Evolutionary conservation across 176 grass and related monocot genomes (phyloP), one percentile per base, ranked within the genome.

Genomic region (Bothriochloa decipiens): DNA sequence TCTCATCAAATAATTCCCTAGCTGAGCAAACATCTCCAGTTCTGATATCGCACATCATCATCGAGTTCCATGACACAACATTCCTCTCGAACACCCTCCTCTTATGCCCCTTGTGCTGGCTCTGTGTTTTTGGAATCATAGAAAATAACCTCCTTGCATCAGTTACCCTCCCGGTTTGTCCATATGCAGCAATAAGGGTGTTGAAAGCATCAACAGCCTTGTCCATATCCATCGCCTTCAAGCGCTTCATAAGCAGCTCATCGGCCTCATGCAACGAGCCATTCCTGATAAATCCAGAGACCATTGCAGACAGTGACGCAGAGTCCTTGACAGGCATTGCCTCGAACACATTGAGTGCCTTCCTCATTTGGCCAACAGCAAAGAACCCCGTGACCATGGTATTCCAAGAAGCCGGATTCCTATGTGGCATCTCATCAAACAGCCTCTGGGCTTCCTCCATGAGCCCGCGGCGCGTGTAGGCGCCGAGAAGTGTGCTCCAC

Each of bases 31-130:
- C 47, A 73, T 95, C 79, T 13, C 83, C 80, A 6, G 60, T 35
- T 84, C 60, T 92, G 9, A 86, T 79, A 64, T 95, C 92, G 76
- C 93, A 90, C 87, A 91, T 88, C 76, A 91, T 90, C 85, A 94
- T 91, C 16, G 92, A 89, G 86, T 94, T 94, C 87, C 87, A 90
- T 36, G 87, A 94, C 42, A 94, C 89, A n/a, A 71, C 66, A 78
- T 95, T 92, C 76, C 87, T 86, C 79, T 90, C 65, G 74, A 95
- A 92, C 4, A 65, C 39, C 61, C 28, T 81, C 9, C 8, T 65
- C 39, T 74, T 52, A 53, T 17, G 13, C 23, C 7, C 77, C n/a
- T 68, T 83, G 33, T 25, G 39, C 28, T 32, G 82, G 63, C 5
- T 22, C 49, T 74, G 76, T 53, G 36, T n/a, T 68, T 42, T 69